Evolutionary conservation across 257 asterid species (phyloP).

Genomic region (Jaltomata sinuosa): DNA sequence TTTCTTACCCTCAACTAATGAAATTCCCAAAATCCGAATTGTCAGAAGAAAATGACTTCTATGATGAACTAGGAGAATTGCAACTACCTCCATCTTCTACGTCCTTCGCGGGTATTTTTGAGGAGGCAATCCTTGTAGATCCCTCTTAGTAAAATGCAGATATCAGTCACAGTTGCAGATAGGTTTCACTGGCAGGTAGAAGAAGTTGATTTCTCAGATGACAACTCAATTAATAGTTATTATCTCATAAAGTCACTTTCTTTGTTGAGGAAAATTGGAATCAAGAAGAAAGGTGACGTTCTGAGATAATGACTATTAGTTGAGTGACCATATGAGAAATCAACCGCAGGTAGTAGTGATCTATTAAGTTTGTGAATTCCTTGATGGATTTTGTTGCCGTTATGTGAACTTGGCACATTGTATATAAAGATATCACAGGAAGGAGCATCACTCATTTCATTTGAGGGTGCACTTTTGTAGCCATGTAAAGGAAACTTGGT

Average conservation of each 20-base stretch:
- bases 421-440: not conserved
- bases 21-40: conserved; percentile 11
- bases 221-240: not conserved
- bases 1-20: conserved; percentile 10
- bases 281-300: no score
- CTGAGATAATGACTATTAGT: not conserved
- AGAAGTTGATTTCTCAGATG: not conserved
- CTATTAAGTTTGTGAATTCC: not conserved
- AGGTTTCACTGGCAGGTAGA: not conserved
- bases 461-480: not conserved
- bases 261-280: no score
- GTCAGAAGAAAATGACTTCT: conserved; percentile 58
- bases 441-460: not conserved
- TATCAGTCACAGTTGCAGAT: not conserved
- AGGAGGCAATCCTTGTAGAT: conserved; percentile 38
- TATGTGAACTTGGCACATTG: not conserved
- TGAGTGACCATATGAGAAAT: not conserved
- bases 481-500: not conserved
- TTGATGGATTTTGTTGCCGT: not conserved
- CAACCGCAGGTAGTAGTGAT: not conserved
- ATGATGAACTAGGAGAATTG: conserved; percentile 67
- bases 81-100: conserved; percentile 50
- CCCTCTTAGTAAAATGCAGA: conserved; percentile 13
- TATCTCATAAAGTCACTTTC: not conserved
- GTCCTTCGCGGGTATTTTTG: conserved; percentile 29